phyloP scores from a whole-genome alignment of 305 asterid species.

The Solanum hybrid region DNA sequence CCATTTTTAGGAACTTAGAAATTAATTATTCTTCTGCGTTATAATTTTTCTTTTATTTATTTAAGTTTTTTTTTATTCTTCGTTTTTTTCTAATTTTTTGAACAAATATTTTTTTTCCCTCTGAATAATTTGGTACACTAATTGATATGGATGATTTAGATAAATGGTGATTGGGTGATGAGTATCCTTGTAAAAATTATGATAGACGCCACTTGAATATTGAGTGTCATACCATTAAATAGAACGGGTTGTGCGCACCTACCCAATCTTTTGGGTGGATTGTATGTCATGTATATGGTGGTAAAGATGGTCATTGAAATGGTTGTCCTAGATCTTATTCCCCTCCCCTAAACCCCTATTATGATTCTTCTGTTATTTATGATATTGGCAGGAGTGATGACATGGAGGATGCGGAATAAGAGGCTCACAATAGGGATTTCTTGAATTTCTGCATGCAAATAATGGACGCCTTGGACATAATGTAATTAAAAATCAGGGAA shows the following conservation, averaged over 20 bases:
- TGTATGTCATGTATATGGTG: background rate
- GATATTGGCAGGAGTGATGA: background rate
- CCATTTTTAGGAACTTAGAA: too few relatives aligned
- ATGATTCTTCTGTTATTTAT: too few relatives aligned
- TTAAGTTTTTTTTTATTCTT: too few relatives aligned
- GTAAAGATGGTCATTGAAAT: background rate
- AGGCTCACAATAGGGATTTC: background rate
- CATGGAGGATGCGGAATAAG: background rate
- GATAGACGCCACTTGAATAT: background rate
- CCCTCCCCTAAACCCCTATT: background rate
- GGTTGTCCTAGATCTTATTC: background rate
- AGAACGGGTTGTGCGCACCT: background rate
- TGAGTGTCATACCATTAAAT: background rate
- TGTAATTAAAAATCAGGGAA: background rate
- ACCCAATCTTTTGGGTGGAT: background rate
- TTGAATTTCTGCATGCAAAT: background rate
- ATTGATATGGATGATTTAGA: background rate
- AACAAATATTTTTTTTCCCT: background rate
- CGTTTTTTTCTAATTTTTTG: too few relatives aligned
- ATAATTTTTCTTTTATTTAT: background rate
- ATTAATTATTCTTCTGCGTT: too few relatives aligned
- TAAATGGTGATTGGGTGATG: background rate
- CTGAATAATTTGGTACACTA: background rate
- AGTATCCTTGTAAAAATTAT: background rate
- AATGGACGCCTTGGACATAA: background rate